Evolutionary conservation across 176 grass and related monocot genomes (phyloP), one percentile per base, ranked within the genome.

Genomic region (Eleusine indica): DNA sequence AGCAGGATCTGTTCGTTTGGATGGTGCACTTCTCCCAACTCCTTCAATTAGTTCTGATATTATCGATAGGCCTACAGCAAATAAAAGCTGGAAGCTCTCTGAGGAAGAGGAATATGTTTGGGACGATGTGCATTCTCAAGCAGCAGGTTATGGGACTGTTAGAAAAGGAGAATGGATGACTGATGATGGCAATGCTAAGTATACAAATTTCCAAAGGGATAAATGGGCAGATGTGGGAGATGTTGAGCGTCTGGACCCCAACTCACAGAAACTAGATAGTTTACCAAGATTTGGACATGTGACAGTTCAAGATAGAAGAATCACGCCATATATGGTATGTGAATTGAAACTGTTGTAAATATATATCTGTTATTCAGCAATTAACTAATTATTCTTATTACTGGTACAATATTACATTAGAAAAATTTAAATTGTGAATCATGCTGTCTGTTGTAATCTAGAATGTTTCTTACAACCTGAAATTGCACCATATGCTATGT

Each of bases 71-170:
- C 40, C 72, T 13, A 72, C 91, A 84, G 89, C 89, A 37, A 90
- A 86, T 37, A 90, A 88, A 88, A 94, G 54, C 56, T 99, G 97
- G 97, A 99, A 99, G 84, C 93, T 92, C 81, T 85, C 91, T 73
- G 97, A 94, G 90, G 97, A 99, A 86, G 93, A 99, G 91, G 97
- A 99, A 81, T 99, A 92, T 75, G 72, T 91, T 28, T 99, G 93
- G 97, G 97, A 92, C 83, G 91, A 97, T 60, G 78, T 94, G 54
- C 94, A 80, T 75, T 86, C 82, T 65, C 82, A 80, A 68, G 46
- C 35, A 80, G 83, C 68, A 82, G 76, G 84, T 60, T 84, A 71
- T 90, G 88, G 80, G 78, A 82, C 49, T 74, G 81, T 69, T 70
- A 88, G 80, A 87, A 96, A 92, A 87, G 79, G 93, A 81, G 84